Evolutionary conservation across 345 rosid genomes (phyloP).

Genomic region (Lumnitzera racemosa): DNA sequence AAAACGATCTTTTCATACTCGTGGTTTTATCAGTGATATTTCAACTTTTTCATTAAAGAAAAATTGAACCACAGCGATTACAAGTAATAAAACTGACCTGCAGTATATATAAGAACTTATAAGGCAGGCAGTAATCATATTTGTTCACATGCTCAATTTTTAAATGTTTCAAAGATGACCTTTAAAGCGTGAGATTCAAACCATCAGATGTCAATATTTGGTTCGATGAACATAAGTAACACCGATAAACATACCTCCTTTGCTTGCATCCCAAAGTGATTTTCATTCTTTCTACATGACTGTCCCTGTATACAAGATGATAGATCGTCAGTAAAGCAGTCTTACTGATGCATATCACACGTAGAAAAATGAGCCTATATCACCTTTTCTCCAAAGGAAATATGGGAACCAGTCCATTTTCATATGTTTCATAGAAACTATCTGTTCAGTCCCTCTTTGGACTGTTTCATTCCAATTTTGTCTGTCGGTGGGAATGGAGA

Average conservation of each 20-base stretch:
- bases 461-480: constrained; percentile 91
- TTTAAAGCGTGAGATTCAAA: constrained; percentile 22
- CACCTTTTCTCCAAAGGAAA: constrained; percentile 80
- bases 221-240: background rate
- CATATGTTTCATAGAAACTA: constrained; percentile 97
- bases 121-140: constrained; percentile 91
- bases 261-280: constrained; percentile 70
- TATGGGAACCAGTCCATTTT: constrained; percentile 99
- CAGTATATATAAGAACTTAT: constrained; percentile 41
- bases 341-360: background rate
- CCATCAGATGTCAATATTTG: too few species aligned
- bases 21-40: too few species aligned
- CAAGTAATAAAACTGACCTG: background rate
- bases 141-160: constrained; percentile 83
- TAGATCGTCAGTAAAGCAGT: constrained; percentile 1
- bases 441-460: constrained; percentile 92
- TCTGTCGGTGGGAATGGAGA: constrained; percentile 97
- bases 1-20: too few species aligned
- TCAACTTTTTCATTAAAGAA: too few species aligned
- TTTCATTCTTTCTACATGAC: constrained; percentile 69
- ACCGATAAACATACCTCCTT: constrained; percentile 44
- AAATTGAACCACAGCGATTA: too few species aligned
- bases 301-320: constrained; percentile 46
- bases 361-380: constrained; percentile 1
- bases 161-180: constrained; percentile 84